phyloP scores from a whole-genome alignment of 139 green algal species.

The Closterium sp. region DNA sequence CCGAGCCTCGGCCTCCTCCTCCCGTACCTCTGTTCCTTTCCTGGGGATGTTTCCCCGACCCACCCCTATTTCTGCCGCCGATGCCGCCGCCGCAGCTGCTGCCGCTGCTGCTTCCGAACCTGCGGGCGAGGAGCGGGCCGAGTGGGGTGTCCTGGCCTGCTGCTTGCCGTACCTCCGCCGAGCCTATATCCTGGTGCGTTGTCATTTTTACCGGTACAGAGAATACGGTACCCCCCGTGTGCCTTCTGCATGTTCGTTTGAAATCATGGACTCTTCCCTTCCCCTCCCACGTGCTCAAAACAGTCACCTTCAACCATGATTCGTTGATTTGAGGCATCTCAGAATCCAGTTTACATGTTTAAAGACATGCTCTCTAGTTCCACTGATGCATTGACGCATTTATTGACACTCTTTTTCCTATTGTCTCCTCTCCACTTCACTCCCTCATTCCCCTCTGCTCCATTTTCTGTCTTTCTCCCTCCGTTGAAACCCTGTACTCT shows the following conservation, averaged over 20 bases:
- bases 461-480: not conserved
- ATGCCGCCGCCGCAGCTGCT: not conserved
- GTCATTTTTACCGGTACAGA: not conserved
- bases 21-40: not conserved
- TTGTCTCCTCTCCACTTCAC: too few relatives aligned
- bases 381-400: too few relatives aligned
- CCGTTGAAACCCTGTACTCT: not conserved
- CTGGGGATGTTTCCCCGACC: not conserved
- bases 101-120: not conserved
- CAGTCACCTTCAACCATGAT: too few relatives aligned
- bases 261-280: too few relatives aligned
- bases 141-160: not conserved
- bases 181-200: not conserved
- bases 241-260: too few relatives aligned
- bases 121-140: not conserved
- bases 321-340: too few relatives aligned
- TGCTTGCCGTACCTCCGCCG: not conserved
- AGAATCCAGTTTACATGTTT: too few relatives aligned
- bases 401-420: too few relatives aligned
- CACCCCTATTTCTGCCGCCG: not conserved
- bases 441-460: not conserved
- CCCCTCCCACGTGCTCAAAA: too few relatives aligned
- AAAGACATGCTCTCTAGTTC: too few relatives aligned
- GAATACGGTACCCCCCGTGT: too few relatives aligned
- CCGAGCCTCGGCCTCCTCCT: too few relatives aligned